These are phyloP conservation scores for Rhodomyrtus psidioides DNA, from an alignment of 441 rosid genomes.

Conservation along the genomic window DNA sequence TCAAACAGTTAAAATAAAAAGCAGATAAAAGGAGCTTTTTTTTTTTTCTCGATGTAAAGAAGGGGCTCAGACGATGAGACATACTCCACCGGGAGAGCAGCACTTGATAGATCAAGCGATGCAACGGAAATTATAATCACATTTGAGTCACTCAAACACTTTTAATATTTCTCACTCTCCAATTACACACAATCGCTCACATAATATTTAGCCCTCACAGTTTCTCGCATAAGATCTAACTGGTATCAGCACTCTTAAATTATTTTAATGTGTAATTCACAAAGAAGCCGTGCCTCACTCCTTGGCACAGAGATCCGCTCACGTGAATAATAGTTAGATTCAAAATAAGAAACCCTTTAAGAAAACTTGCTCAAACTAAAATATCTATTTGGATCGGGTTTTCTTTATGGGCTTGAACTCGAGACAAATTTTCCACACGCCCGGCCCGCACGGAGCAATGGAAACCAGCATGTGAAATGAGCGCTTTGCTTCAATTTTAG, in stretches of 20 bases:
- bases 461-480: not conserved
- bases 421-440: not conserved
- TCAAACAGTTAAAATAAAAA: not conserved
- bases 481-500: not conserved
- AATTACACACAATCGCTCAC: not conserved
- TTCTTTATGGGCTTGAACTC: not conserved
- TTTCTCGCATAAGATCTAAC: no score
- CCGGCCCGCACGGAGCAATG: not conserved
- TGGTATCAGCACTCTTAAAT: not conserved
- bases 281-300: not conserved
- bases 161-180: no score
- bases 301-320: not conserved
- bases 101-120: not conserved
- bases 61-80: no score
- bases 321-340: not conserved
- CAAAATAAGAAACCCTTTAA: not conserved
- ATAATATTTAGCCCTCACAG: accelerated
- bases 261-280: not conserved
- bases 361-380: not conserved
- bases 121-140: accelerated
- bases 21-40: no score
- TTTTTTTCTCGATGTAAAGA: no score
- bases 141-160: accelerated
- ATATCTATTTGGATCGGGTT: not conserved
- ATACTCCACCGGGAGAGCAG: not conserved